Percentiles rank a stretch among this genome's conserved stretches.
phyloP scores from a whole-genome alignment of 1,284 basidiomycete species.

The Sanghuangporus weigelae region DNA sequence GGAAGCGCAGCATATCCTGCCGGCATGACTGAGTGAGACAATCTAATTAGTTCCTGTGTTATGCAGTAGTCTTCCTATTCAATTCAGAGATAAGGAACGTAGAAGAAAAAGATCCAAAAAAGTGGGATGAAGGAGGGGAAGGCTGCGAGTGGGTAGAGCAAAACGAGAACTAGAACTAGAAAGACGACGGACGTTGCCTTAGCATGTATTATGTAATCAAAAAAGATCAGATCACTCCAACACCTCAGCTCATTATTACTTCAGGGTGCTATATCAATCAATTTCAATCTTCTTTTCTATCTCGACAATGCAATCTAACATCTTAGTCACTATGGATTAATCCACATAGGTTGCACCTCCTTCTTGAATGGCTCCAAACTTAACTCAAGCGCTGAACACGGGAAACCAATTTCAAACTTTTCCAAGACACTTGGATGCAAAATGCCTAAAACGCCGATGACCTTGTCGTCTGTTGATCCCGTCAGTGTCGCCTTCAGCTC shows the following conservation, averaged over 20 bases:
- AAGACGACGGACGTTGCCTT: neutral
- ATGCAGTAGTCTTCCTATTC: neutral
- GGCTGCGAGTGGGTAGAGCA: neutral
- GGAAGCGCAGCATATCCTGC: conserved; percentile 67
- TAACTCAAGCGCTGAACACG: conserved; percentile 96
- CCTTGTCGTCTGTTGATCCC: conserved; percentile 46
- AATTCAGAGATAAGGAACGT: neutral
- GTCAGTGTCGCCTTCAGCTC: conserved; percentile 33
- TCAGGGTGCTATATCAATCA: neutral
- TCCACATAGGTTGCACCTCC: conserved; percentile 45
- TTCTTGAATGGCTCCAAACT: conserved; percentile 91
- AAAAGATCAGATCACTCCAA: neutral
- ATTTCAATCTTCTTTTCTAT: neutral
- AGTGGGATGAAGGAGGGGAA: neutral
- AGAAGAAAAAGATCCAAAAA: neutral
- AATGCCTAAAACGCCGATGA: conserved; percentile 83
- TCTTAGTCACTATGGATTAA: conserved; percentile 9
- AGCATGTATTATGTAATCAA: neutral
- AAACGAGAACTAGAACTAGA: neutral
- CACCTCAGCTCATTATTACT: neutral
- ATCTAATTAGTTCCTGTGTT: neutral
- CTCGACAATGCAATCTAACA: neutral
- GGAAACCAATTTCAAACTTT: conserved; percentile 91
- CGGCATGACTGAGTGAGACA: conserved; percentile 39
- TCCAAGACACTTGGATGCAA: conserved; percentile 87